phyloP scores from a whole-genome alignment of 305 asterid species.

The Plantago coronopus region DNA sequence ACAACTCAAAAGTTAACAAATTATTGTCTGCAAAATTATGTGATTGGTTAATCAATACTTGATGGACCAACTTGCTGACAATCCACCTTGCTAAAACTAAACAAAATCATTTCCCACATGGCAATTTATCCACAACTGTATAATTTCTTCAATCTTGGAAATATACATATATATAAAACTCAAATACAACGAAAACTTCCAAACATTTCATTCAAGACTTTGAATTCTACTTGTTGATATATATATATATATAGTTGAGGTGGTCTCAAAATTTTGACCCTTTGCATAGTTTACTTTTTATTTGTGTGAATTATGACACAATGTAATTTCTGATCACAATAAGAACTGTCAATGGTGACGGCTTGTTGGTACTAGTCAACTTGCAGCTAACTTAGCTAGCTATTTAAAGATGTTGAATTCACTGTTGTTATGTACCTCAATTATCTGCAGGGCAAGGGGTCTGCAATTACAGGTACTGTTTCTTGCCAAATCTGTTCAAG shows the following conservation, averaged over 20 bases:
- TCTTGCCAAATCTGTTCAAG: background rate
- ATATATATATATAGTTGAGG: too few species aligned
- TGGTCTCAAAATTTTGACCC: too few species aligned
- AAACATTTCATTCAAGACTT: background rate
- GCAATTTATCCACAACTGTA: background rate
- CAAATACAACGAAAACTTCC: background rate
- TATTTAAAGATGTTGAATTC: background rate
- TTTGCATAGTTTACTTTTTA: too few species aligned
- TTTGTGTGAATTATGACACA: too few species aligned
- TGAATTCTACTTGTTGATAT: background rate
- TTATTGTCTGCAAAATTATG: background rate
- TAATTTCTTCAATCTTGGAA: background rate
- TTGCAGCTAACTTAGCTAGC: background rate
- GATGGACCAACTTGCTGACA: background rate
- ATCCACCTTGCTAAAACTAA: background rate
- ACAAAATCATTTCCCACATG: background rate
- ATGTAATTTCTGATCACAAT: too few species aligned
- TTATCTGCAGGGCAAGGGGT: background rate
- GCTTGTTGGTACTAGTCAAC: slow-evolving; percentile 5
- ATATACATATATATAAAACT: background rate
- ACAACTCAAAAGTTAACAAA: background rate
- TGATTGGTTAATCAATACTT: background rate
- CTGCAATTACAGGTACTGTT: background rate
- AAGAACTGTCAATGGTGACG: background rate
- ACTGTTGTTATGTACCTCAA: too few species aligned